These are phyloP conservation scores for Tolypocladium pustulatum DNA, from an alignment of 2,329 filamentous ascomycete species.

Conservation along the genomic window DNA sequence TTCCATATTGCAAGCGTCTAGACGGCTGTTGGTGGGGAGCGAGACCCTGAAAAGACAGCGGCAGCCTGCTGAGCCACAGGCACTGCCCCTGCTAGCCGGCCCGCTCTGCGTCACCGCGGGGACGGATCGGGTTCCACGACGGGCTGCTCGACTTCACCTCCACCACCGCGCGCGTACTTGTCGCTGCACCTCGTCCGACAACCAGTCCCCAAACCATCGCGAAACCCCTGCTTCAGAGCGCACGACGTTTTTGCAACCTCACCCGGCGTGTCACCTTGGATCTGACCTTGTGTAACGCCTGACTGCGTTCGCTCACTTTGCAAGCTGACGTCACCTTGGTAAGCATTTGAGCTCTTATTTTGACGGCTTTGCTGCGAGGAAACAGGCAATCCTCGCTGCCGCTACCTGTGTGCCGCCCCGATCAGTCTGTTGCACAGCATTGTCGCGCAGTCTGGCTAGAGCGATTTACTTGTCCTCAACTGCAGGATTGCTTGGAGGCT, in stretches of 20 bases:
- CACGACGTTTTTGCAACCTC: background rate
- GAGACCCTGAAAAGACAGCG: background rate
- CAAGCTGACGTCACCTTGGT: background rate
- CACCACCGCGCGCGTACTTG: background rate
- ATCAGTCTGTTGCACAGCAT: background rate
- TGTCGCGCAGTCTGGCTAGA: background rate
- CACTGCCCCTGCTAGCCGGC: background rate
- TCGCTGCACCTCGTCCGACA: background rate
- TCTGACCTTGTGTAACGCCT: background rate
- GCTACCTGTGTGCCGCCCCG: background rate
- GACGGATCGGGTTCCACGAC: constrained; percentile 3
- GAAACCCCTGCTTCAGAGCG: background rate
- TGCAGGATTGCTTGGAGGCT: background rate
- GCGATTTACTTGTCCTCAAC: background rate
- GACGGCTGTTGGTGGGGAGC: background rate
- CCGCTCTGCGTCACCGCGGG: constrained; percentile 13
- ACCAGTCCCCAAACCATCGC: background rate
- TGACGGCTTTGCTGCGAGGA: background rate
- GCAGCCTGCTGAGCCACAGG: constrained; percentile 1
- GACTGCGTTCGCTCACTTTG: background rate
- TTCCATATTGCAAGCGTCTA: background rate
- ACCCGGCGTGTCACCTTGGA: background rate
- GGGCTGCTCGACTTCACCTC: background rate
- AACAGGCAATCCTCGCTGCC: background rate
- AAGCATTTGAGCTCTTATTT: background rate